Base-by-base conservation (phyloP, 192 early-diverging fungal species). In the Mortierella alpina region DNA sequence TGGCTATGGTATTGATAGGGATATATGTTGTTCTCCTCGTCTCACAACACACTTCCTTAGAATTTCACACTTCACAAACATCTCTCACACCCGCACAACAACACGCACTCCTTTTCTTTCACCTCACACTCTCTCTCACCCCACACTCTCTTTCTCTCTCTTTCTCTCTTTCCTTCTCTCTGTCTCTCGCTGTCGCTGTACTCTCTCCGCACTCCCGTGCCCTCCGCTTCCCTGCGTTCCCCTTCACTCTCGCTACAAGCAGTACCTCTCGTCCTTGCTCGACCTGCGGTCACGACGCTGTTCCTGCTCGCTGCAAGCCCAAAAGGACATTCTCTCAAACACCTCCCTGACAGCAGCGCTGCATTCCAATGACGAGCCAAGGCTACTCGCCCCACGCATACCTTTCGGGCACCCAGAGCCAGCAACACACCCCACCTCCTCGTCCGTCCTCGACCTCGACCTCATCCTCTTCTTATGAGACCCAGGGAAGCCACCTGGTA, bases 311-410 rank as follows among this genome's bases (percentile, higher is more conserved):
- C 31, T 31, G 31, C 20, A 63, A 5, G 8, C 23, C 6, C 13
- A 47, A 9, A 9, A 11, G 41, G 50, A 59, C 23, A 58, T 41
- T 46, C 44, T 7, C 60, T n/a, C 56, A 69, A 23, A 20, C 46
- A 17, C 31, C 47, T 62, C 58, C 39, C 11, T 3, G 9, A 12
- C 23, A 20, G 40, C 57, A 22, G 31, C 31, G 31, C 31, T 31
- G 31, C 31, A 31, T 31, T 31, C 31, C 31, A 31, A 79, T 70
- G 74, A 47, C 74, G n/a, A 76, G 74, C 47, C 76, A 71, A 41
- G 76, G 76, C 18, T 72, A 71, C 50, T 72, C 76, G 5, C 75
- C 75, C 48, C 70, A 78, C n/a, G 56, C 68, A 11, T 79, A 79
- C 53, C 63, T 72, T 1, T 67, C 68, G 12, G 75, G 75, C 22